These are phyloP conservation scores for Leccinum aurantiacum DNA, from an alignment of 768 basidiomycete species.

Conservation along the genomic window DNA sequence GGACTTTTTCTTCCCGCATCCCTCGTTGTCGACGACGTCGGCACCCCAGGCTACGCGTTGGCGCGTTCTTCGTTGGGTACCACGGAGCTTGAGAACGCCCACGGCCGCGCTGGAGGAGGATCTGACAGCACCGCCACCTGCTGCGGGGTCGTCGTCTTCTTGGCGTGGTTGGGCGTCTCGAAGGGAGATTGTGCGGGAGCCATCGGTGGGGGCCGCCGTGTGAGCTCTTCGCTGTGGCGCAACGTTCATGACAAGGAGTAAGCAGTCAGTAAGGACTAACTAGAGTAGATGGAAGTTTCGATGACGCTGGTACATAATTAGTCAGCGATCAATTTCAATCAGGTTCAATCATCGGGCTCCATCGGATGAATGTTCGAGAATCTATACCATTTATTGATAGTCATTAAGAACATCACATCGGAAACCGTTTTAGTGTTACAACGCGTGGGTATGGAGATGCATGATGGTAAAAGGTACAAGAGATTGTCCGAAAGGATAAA, in stretches of 20 bases:
- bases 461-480: constrained; percentile 25
- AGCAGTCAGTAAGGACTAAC: background rate
- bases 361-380: constrained; percentile 7
- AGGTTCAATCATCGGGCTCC: background rate
- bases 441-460: constrained; percentile 21
- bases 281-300: background rate
- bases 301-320: constrained; percentile 5
- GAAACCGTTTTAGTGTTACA: constrained; percentile 26
- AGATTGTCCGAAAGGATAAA: constrained; percentile 23
- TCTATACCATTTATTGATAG: constrained; percentile 15
- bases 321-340: constrained; percentile 11
- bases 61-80: constrained; percentile 42
- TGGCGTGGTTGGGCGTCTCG: constrained; percentile 36
- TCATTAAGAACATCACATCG: constrained; percentile 21
- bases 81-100: constrained; percentile 63
- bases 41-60: constrained; percentile 81
- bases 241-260: constrained; percentile 13
- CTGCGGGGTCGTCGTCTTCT: constrained; percentile 21
- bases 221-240: constrained; percentile 33
- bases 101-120: constrained; percentile 24
- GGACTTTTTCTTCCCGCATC: constrained; percentile 84
- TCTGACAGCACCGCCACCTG: constrained; percentile 11
- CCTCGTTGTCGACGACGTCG: constrained; percentile 89
- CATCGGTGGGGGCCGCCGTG: constrained; percentile 47
- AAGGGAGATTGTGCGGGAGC: constrained; percentile 55